These are phyloP conservation scores for Fomitiporia mediterranea DNA, from an alignment of 1,284 basidiomycete genomes.

Conservation along the genomic window DNA sequence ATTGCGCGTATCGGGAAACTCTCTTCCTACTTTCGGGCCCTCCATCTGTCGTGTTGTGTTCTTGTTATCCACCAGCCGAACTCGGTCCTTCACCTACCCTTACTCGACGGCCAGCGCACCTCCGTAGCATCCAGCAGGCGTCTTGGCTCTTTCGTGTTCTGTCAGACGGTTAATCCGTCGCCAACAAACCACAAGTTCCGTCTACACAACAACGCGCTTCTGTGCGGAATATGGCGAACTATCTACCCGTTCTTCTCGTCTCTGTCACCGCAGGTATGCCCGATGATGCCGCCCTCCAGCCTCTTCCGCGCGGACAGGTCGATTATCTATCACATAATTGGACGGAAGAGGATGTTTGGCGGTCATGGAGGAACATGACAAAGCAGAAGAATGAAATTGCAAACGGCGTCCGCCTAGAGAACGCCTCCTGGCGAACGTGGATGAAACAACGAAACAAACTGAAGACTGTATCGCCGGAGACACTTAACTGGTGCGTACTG, in stretches of 20 bases:
- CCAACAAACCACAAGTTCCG: neutral
- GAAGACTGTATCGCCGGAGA: constrained; percentile 94
- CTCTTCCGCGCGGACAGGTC: constrained; percentile 67
- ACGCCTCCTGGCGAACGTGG: constrained; percentile 98
- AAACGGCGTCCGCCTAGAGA: constrained; percentile 93
- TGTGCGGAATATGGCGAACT: constrained; percentile 51
- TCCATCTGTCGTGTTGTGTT: no score
- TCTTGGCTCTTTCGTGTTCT: no score
- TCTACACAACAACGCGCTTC: neutral
- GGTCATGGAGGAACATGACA: constrained; percentile 97
- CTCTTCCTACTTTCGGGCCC: no score
- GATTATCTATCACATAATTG: constrained; percentile 92
- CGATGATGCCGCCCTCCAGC: constrained; percentile 60
- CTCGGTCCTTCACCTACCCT: no score
- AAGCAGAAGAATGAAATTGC: constrained; percentile 97
- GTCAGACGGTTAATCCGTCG: no score
- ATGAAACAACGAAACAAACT: constrained; percentile 98
- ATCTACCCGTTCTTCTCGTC: constrained; percentile 63
- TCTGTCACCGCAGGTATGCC: constrained; percentile 55
- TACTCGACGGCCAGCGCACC: no score
- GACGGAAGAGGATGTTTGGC: constrained; percentile 96
- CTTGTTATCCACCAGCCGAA: no score
- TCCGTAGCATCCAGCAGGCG: no score
- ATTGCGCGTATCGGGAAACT: no score
- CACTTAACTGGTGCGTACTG: constrained; percentile 90